Conservation (phyloP, 2,329 filamentous ascomycete genomes). For the Aureobasidium sp. region DNA sequence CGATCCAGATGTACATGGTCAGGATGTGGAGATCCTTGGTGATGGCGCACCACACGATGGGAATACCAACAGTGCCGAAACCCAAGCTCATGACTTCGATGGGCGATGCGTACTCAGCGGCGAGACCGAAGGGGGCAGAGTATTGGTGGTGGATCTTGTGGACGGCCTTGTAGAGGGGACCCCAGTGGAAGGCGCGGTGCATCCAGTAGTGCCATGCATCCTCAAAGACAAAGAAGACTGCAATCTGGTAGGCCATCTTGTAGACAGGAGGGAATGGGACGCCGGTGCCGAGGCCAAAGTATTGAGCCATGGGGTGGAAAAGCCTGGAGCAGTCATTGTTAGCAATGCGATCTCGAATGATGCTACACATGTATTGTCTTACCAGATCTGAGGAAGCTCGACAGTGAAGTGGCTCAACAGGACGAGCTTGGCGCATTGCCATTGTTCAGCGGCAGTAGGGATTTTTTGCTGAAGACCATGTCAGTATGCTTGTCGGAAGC, state of each 20-base stretch:
- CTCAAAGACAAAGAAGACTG: constrained; percentile 90
- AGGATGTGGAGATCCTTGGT: constrained; percentile 86
- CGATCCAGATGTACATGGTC: constrained; percentile 97
- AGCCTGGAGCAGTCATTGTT: constrained; percentile 32
- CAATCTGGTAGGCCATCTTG: constrained; percentile 87
- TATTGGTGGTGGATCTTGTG: constrained; percentile 99
- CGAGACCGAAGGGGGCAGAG: constrained; percentile 91
- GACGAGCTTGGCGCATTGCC: constrained; percentile 86
- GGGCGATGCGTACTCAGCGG: constrained; percentile 93
- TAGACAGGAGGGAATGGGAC: constrained; percentile 80
- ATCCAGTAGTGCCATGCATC: constrained; percentile 98
- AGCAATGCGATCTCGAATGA: background rate
- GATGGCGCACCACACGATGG: constrained; percentile 73
- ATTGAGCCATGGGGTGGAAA: constrained; percentile 97
- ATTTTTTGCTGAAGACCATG: constrained; percentile 57
- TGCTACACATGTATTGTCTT: constrained; percentile 17
- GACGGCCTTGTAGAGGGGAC: constrained; percentile 87
- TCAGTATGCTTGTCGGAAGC: constrained; percentile 12
- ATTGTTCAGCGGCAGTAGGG: constrained; percentile 87
- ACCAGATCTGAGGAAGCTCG: constrained; percentile 96
- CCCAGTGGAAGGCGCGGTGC: constrained; percentile 88
- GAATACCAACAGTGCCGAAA: constrained; percentile 72
- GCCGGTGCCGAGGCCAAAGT: constrained; percentile 76
- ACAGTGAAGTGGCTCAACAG: constrained; percentile 95
- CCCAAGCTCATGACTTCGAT: constrained; percentile 95